Conservation (phyloP, 257 asterid genomes). For the Solanum gracilifrons region DNA sequence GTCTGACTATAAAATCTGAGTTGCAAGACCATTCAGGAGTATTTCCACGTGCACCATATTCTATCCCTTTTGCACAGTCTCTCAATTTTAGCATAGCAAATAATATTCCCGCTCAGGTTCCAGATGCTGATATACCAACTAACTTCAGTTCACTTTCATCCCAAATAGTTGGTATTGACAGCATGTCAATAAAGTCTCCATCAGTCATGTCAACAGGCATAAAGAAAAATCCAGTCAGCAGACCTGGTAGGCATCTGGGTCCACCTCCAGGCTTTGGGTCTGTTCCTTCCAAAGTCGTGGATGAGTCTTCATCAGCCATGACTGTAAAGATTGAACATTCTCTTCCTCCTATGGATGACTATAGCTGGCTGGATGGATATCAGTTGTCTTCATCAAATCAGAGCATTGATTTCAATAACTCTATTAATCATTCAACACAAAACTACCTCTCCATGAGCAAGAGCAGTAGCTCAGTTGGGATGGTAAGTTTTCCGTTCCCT, state of each 20-base stretch:
- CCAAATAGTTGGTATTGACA: conserved; percentile 27
- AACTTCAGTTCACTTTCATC: conserved; percentile 39
- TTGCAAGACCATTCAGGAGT: conserved; percentile 38
- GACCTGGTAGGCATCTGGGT: conserved; percentile 79
- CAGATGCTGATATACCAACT: conserved; percentile 35
- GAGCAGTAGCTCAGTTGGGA: conserved; percentile 36
- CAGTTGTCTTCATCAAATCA: conserved; percentile 46
- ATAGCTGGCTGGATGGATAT: conserved; percentile 88
- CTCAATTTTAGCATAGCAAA: conserved; percentile 20
- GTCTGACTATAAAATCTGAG: conserved; percentile 24
- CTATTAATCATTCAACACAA: conserved; percentile 33
- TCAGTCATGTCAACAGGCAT: conserved; percentile 37
- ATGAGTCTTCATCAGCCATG: conserved; percentile 31
- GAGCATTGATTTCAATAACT: conserved; percentile 38
- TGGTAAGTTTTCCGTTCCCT: conserved; percentile 64
- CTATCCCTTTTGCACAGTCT: conserved; percentile 40
- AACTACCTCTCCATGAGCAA: conserved; percentile 25
- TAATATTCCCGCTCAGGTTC: conserved; percentile 20
- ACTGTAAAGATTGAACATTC: conserved; percentile 32
- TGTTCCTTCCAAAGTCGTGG: conserved; percentile 49
- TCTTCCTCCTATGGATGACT: conserved; percentile 54
- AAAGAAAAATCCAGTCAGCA: conserved; percentile 81
- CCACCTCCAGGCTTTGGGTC: conserved; percentile 99
- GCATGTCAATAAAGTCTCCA: conserved; percentile 30
- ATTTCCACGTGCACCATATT: conserved; percentile 35